phyloP scores from a whole-genome alignment of 768 basidiomycete species.

The Scleroderma citrinum region DNA sequence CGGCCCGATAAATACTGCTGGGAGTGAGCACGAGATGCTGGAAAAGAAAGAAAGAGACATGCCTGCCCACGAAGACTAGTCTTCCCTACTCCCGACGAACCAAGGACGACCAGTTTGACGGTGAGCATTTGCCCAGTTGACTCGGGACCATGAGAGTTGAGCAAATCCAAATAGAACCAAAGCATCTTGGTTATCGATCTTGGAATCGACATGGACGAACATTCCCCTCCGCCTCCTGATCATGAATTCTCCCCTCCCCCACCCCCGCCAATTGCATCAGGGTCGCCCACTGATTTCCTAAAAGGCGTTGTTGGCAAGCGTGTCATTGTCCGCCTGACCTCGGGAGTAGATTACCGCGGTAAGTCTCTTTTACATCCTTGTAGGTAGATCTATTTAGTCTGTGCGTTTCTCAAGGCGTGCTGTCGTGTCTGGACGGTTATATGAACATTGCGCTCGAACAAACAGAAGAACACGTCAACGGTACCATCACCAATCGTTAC shows the following conservation, averaged over 20 bases:
- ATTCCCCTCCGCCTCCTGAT: constrained; percentile 34
- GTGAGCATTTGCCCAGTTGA: constrained; percentile 46
- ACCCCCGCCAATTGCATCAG: constrained; percentile 45
- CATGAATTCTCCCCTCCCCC: constrained; percentile 42
- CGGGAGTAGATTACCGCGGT: constrained; percentile 94
- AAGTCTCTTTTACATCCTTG: constrained; percentile 15
- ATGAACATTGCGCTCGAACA: constrained; percentile 99
- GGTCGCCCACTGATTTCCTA: constrained; percentile 88
- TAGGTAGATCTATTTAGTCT: neutral
- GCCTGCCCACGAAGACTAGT: constrained; percentile 74
- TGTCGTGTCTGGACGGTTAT: constrained; percentile 96
- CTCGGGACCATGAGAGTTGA: neutral
- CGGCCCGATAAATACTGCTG: constrained; percentile 69
- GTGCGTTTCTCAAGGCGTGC: constrained; percentile 50
- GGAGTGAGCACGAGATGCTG: neutral
- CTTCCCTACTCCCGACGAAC: constrained; percentile 82
- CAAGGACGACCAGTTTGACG: constrained; percentile 78
- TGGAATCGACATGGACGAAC: constrained; percentile 18
- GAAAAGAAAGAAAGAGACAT: constrained; percentile 15
- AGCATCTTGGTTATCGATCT: neutral
- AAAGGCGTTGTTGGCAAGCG: constrained; percentile 96
- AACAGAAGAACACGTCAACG: constrained; percentile 93
- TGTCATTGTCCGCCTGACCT: constrained; percentile 87
- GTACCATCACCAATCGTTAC: constrained; percentile 79
- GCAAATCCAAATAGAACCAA: constrained; percentile 15